Base-by-base conservation (phyloP, 2,329 filamentous ascomycete genomes). In the Xylariales sp. region DNA sequence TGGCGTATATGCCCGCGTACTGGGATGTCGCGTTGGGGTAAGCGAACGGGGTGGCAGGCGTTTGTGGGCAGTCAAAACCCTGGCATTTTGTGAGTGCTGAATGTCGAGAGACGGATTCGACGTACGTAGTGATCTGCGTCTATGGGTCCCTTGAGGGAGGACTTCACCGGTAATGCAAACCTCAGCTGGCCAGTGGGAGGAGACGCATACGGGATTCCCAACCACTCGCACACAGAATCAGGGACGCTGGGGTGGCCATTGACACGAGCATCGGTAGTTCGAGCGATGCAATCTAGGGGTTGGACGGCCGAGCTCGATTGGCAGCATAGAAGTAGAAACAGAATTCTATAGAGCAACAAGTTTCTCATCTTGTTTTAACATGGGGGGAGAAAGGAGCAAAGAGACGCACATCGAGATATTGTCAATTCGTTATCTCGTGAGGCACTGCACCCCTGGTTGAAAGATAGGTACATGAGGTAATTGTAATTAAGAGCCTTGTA, bases 21-120 rank as follows among this genome's bases (percentile, higher is more conserved):
- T 67, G 64, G 9, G 54, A 23, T 59, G 64, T 67, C 9, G 59
- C 64, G 32, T 67, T 67, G 3, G 64, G 64, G 34, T 67, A 67
- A 18, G 32, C 59, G 30, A 67, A 67, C 6, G 32, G 6, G 41
- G 39, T 55, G 16, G 64, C 48, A 16, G 59, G 14, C 5, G 18
- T 67, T 63, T 67, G 64, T 54, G 64, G 64, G 49, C 64, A 67
- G 48, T 67, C 64, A 30, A 54, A 63, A 9, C 64, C 64, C 58
- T 67, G 16, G 14, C 23, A n/a, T 5, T 3, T 45, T 54, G 48
- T 67, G 16, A 67, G 54, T 41, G 39, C n/a, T 59, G 39, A 53
- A 34, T 36, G 28, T 46, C 18, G 54, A 46, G 43, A 55, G 30
- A 14, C 5, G 1, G 28, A 59, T 28, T 3, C 12, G 28, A 59